Evolutionary conservation across 2,329 filamentous ascomycete species (phyloP).

Genomic region (Aspergillus thermomutatus): DNA sequence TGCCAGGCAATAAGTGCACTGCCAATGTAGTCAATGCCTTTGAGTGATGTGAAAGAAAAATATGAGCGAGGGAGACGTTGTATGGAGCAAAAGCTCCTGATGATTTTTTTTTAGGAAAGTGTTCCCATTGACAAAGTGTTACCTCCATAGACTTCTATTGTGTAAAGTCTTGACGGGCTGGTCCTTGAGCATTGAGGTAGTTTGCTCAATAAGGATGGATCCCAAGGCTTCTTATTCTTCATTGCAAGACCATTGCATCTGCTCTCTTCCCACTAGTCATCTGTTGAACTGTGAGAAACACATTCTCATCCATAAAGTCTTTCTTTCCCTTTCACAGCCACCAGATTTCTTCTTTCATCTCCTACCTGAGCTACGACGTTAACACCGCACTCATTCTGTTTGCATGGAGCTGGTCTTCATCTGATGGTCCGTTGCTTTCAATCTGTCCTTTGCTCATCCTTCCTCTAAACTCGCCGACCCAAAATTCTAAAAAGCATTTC

Average conservation of each 20-base stretch:
- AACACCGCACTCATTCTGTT: neutral
- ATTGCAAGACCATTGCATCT: neutral
- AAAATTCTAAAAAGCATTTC: neutral
- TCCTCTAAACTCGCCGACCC: neutral
- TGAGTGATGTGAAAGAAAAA: neutral
- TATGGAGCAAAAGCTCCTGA: neutral
- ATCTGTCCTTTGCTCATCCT: neutral
- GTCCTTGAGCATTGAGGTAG: neutral
- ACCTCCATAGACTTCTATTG: neutral
- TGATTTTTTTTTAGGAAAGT: neutral
- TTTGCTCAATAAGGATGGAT: neutral
- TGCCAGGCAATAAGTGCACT: no score
- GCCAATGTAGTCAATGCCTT: neutral
- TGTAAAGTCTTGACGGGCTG: neutral
- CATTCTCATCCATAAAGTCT: neutral
- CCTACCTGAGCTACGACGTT: neutral
- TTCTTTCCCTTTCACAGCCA: neutral
- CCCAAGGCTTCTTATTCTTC: neutral
- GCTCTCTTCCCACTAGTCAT: neutral
- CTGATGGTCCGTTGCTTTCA: neutral
- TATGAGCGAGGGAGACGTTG: neutral
- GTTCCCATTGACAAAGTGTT: neutral
- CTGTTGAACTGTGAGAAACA: neutral
- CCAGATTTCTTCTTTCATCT: neutral
- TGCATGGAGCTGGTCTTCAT: neutral